These are phyloP conservation scores for Phaffia australis DNA, from an alignment of 768 basidiomycete genomes.

Conservation along the genomic window DNA sequence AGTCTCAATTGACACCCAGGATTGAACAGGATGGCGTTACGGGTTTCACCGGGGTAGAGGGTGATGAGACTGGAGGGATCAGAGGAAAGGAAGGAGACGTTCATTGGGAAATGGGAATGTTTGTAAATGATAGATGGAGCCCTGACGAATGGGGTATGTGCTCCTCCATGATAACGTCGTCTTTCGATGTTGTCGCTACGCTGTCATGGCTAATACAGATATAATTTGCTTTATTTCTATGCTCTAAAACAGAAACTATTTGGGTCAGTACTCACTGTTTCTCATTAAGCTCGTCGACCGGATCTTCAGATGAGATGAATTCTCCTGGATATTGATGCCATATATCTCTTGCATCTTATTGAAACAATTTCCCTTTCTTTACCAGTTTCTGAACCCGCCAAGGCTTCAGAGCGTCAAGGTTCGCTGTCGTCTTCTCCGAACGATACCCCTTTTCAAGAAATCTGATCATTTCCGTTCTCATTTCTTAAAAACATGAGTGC, in stretches of 20 bases:
- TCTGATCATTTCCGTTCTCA: not conserved
- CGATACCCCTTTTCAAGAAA: not conserved
- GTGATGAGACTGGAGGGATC: slow-evolving; percentile 44
- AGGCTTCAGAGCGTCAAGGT: slow-evolving; percentile 60
- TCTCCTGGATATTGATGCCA: too few species aligned
- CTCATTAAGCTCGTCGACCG: not conserved
- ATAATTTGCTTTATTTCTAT: too few species aligned
- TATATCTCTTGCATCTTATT: too few species aligned
- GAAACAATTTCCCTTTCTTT: not conserved
- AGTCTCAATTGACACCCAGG: slow-evolving; percentile 39
- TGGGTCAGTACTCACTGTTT: slow-evolving; percentile 52
- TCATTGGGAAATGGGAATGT: slow-evolving; percentile 52
- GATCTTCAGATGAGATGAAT: too few species aligned
- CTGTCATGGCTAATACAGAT: too few species aligned
- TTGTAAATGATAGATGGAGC: slow-evolving; percentile 56
- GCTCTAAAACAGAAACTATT: slow-evolving; percentile 50
- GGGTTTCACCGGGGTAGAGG: slow-evolving; percentile 61
- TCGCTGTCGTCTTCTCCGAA: not conserved
- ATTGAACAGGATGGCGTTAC: slow-evolving; percentile 66
- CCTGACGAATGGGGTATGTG: slow-evolving; percentile 51
- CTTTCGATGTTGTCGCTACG: too few species aligned
- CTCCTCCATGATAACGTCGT: too few species aligned
- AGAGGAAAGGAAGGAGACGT: slow-evolving; percentile 37
- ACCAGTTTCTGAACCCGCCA: slow-evolving; percentile 33
- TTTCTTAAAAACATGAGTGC: slow-evolving; percentile 27